A percentile compares a stretch with the other conserved stretches of the same genome.
Evolutionary conservation across 2,329 filamentous ascomycete species (phyloP).

Genomic region (Fusarium vanettenii): DNA sequence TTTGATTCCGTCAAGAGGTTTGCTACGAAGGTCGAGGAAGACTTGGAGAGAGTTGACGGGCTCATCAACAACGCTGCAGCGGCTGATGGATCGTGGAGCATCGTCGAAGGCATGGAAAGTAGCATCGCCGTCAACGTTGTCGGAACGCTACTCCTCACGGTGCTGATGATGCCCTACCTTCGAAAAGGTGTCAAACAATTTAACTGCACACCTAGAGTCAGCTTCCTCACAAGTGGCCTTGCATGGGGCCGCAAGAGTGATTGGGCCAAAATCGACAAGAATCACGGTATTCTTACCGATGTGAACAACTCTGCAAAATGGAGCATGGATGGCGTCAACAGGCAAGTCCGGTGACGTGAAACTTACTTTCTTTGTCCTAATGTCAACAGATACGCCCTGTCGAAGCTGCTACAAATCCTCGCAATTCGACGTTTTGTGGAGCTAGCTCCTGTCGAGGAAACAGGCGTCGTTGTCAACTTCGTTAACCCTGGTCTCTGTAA

Average conservation of each 20-base stretch:
- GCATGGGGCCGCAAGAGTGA: background rate
- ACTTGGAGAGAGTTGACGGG: slow-evolving; percentile 35
- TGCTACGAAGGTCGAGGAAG: slow-evolving; percentile 35
- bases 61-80: slow-evolving; percentile 2
- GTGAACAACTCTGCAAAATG: background rate
- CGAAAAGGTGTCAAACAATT: background rate
- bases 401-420: background rate
- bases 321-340: background rate
- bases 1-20: slow-evolving; percentile 48
- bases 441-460: background rate
- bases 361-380: background rate
- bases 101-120: background rate
- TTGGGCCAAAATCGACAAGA: background rate
- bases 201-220: background rate
- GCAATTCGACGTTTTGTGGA: background rate
- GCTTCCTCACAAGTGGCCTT: background rate
- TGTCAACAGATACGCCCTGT: background rate
- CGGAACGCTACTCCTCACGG: background rate
- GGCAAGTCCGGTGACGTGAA: background rate
- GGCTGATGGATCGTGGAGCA: background rate
- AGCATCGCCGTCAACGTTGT: background rate
- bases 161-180: background rate
- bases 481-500: background rate
- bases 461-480: background rate
- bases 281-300: background rate